phyloP scores from a whole-genome alignment of 805 yeast genomes.

The Starmerella khaoyaiensis region DNA sequence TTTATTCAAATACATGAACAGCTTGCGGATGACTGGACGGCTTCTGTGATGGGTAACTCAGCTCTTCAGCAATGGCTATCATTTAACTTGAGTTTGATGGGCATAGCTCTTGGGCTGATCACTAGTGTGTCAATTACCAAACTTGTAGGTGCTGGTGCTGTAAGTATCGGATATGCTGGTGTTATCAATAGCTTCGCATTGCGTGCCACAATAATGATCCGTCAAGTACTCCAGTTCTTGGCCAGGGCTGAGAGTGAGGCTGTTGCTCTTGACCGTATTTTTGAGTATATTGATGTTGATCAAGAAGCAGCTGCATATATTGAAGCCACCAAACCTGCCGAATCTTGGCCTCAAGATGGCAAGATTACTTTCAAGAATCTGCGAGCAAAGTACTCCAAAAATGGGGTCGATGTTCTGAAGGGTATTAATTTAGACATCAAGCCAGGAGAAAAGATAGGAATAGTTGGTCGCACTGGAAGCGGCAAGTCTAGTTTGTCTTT shows the following conservation, averaged over 20 bases:
- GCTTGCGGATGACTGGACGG: slow-evolving; percentile 24
- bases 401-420: slow-evolving; percentile 66
- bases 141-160: slow-evolving; percentile 50
- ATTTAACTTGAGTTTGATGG: slow-evolving; percentile 83
- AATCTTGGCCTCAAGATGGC: slow-evolving; percentile 62
- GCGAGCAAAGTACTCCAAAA: slow-evolving; percentile 65
- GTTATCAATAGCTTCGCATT: slow-evolving; percentile 72
- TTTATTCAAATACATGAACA: slow-evolving; percentile 37
- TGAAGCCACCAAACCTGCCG: slow-evolving; percentile 52
- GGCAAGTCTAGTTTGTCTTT: slow-evolving; percentile 88
- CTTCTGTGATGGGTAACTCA: slow-evolving; percentile 53
- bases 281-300: slow-evolving; percentile 64
- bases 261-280: slow-evolving; percentile 85
- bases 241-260: slow-evolving; percentile 85
- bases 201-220: slow-evolving; percentile 70
- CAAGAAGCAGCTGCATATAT: slow-evolving; percentile 71
- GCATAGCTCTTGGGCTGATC: slow-evolving; percentile 64
- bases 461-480: slow-evolving; percentile 94
- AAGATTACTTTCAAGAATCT: slow-evolving; percentile 53
- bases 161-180: slow-evolving; percentile 83
- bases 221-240: slow-evolving; percentile 83
- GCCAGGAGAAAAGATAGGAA: slow-evolving; percentile 67
- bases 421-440: slow-evolving; percentile 61
- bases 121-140: slow-evolving; percentile 62
- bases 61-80: slow-evolving; percentile 45